Percentiles rank a stretch among this genome's conserved stretches.
Conservation (phyloP, 352 stramenopile species). For the Globisporangium polare region DNA sequence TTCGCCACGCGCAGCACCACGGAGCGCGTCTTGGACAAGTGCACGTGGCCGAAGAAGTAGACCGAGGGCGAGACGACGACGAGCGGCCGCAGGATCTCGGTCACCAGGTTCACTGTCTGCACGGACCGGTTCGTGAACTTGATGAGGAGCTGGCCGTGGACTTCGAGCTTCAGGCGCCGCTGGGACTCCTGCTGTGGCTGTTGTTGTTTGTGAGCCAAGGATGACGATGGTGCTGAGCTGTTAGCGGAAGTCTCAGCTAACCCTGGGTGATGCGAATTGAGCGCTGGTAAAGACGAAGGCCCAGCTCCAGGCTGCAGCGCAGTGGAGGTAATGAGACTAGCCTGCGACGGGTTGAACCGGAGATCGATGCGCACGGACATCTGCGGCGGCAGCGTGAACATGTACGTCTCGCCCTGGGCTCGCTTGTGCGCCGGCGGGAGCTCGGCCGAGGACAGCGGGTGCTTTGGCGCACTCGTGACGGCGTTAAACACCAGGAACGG, state of each 20-base stretch:
- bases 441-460: conserved; percentile 53
- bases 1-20: conserved; percentile 58
- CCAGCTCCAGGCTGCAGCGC: background rate
- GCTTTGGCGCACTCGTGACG: conserved; percentile 55
- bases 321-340: background rate
- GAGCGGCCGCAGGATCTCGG: conserved; percentile 42
- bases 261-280: background rate
- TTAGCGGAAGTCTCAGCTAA: background rate
- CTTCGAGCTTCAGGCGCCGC: conserved; percentile 19
- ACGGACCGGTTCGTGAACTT: conserved; percentile 65
- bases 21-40: conserved; percentile 35
- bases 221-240: background rate
- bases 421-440: conserved; percentile 51
- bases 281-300: background rate
- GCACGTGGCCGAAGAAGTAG: conserved; percentile 63
- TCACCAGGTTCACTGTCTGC: conserved; percentile 50
- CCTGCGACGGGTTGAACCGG: conserved; percentile 37
- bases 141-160: conserved; percentile 54
- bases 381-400: conserved; percentile 64
- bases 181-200: background rate
- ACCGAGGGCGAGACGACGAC: conserved; percentile 62
- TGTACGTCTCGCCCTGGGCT: conserved; percentile 56
- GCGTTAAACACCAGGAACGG: conserved; percentile 59
- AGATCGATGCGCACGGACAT: conserved; percentile 71
- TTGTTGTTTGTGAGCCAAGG: background rate